phyloP scores from a whole-genome alignment of 805 yeast genomes.

The Ogataea haglerorum region DNA sequence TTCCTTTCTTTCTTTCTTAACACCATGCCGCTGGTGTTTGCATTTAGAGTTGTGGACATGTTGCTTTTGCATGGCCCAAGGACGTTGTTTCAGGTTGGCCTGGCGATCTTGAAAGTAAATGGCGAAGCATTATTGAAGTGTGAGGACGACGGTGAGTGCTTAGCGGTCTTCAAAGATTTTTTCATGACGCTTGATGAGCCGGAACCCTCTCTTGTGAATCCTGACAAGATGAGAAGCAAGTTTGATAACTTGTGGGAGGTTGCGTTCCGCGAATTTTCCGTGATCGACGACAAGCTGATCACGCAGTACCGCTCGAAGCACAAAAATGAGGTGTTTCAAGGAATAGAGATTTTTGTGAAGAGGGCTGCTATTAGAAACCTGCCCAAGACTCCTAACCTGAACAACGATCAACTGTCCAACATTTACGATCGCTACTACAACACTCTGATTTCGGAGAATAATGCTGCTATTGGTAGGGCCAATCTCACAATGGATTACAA shows the following conservation, averaged over 20 bases:
- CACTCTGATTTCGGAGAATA: slow-evolving; percentile 62
- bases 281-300: slow-evolving; percentile 72
- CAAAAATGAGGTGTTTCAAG: slow-evolving; percentile 74
- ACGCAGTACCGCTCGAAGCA: slow-evolving; percentile 64
- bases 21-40: slow-evolving; percentile 92
- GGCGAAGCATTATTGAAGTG: slow-evolving; percentile 78
- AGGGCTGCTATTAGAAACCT: slow-evolving; percentile 86
- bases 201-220: slow-evolving; percentile 66
- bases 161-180: slow-evolving; percentile 78
- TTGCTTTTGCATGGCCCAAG: slow-evolving; percentile 87
- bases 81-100: slow-evolving; percentile 86
- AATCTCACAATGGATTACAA: slow-evolving; percentile 64
- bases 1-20: slow-evolving; percentile 84
- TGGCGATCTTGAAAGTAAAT: slow-evolving; percentile 84
- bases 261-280: slow-evolving; percentile 86
- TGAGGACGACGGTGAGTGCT: slow-evolving; percentile 90
- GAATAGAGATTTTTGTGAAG: slow-evolving; percentile 87
- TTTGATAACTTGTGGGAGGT: slow-evolving; percentile 89
- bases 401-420: slow-evolving; percentile 56
- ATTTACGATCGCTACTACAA: slow-evolving; percentile 83
- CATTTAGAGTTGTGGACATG: slow-evolving; percentile 87
- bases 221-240: slow-evolving; percentile 65
- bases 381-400: slow-evolving; percentile 65
- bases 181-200: slow-evolving; percentile 74
- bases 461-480: slow-evolving; percentile 61